Evolutionary conservation across 2,329 filamentous ascomycete genomes (phyloP).

Genomic region (Neurospora crassa): DNA sequence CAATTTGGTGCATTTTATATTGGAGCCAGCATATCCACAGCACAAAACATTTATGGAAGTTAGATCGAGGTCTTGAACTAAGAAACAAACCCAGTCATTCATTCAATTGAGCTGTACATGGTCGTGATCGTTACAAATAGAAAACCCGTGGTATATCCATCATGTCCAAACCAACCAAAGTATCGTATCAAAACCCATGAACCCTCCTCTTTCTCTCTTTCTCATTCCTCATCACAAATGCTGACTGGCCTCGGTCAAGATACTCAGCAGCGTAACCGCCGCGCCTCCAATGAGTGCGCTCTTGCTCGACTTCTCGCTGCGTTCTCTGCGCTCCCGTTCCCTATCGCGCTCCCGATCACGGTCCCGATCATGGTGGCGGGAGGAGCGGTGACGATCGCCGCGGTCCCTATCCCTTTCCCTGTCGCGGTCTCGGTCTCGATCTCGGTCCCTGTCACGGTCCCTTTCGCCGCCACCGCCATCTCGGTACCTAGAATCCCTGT

Average conservation of each 20-base stretch:
- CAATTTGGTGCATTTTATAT: no score
- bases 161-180: background rate
- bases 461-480: background rate
- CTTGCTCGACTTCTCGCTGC: background rate
- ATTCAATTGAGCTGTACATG: background rate
- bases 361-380: background rate
- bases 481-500: constrained; percentile 1
- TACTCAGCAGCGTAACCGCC: constrained; percentile 47
- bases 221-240: constrained; percentile 11
- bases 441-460: constrained; percentile 8
- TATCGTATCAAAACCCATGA: background rate
- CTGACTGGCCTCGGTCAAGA: constrained; percentile 46
- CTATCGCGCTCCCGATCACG: background rate
- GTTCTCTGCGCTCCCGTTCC: background rate
- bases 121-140: background rate
- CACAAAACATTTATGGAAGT: no score
- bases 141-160: background rate
- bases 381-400: constrained; percentile 2
- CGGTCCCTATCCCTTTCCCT: constrained; percentile 14
- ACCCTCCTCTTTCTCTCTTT: background rate
- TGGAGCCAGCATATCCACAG: no score
- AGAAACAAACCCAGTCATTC: no score
- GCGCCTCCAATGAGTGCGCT: constrained; percentile 41
- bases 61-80: no score
- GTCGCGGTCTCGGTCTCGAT: constrained; percentile 9